A percentile compares a stretch with the other conserved stretches of the same genome.
Evolutionary conservation across 176 grass and related monocot species (phyloP).

Genomic region (Ensete glaucum): DNA sequence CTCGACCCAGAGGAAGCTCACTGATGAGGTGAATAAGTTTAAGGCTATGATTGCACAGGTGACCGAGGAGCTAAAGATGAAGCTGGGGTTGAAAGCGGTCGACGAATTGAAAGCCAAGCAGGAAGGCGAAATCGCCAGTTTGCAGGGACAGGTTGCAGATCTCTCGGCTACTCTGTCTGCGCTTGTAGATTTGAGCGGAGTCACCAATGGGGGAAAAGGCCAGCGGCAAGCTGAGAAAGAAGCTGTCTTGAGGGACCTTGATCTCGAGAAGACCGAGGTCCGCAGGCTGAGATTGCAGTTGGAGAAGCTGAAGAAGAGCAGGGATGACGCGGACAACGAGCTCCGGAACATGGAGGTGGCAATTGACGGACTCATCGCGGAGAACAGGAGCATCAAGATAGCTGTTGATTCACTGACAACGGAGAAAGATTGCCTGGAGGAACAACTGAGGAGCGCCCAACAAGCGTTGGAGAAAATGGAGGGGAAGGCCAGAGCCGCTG

Average conservation of each 20-base stretch:
- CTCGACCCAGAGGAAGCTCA: background rate
- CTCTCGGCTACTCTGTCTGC: conserved; percentile 25
- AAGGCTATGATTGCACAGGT: conserved; percentile 21
- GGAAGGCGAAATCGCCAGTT: conserved; percentile 18
- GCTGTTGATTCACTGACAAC: background rate
- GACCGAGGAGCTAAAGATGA: conserved; percentile 23
- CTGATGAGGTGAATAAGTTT: too few relatives aligned
- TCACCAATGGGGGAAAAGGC: conserved; percentile 2
- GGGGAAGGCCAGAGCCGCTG: background rate
- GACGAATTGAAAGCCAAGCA: background rate
- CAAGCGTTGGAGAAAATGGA: background rate
- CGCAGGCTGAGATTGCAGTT: conserved; percentile 16
- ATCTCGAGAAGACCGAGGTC: conserved; percentile 13
- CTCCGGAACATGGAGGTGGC: conserved; percentile 18
- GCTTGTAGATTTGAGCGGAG: conserved; percentile 21
- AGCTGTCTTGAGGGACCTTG: conserved; percentile 12
- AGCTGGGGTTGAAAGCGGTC: conserved; percentile 20
- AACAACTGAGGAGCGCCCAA: too few relatives aligned
- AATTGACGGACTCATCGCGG: background rate
- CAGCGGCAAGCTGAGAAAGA: conserved; percentile 24
- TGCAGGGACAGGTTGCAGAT: conserved; percentile 23
- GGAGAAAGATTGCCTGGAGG: background rate
- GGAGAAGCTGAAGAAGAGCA: background rate
- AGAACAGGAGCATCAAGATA: background rate
- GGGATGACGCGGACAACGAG: conserved; percentile 5